These are phyloP conservation scores for Striga hermonthica DNA, from an alignment of 305 asterid species.

Conservation along the genomic window DNA sequence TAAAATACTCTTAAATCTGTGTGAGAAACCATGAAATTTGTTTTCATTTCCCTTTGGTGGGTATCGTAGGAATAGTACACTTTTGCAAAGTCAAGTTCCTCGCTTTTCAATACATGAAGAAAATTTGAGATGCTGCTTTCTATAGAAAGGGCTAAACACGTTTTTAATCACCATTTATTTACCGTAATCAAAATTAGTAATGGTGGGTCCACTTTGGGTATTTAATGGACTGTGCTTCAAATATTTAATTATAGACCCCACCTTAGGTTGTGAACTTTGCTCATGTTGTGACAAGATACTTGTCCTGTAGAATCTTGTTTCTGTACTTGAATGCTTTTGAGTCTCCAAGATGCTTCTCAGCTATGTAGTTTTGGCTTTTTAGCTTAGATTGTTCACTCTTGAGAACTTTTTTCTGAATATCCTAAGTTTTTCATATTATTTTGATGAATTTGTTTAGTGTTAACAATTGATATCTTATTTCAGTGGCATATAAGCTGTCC, in stretches of 20 bases:
- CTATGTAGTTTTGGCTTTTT: neutral
- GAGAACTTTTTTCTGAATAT: neutral
- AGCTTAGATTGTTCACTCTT: neutral
- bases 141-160: neutral
- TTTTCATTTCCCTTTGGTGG: neutral
- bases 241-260: neutral
- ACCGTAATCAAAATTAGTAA: neutral
- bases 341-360: neutral
- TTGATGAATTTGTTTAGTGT: conserved; percentile 15
- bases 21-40: neutral
- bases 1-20: neutral
- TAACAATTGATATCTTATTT: conserved; percentile 29
- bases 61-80: neutral
- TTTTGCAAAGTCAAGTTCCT: neutral
- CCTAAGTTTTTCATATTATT: neutral
- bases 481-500: conserved; percentile 79
- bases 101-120: neutral
- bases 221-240: neutral
- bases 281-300: neutral
- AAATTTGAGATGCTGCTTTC: neutral
- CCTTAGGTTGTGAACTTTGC: neutral
- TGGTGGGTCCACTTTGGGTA: neutral
- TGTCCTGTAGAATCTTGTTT: neutral
- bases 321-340: conserved; percentile 9
- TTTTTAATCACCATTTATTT: neutral